A percentile compares a stretch with the other conserved stretches of the same genome.
Conservation (phyloP, 805 yeast genomes). For the Ogataea paradorogensis region DNA sequence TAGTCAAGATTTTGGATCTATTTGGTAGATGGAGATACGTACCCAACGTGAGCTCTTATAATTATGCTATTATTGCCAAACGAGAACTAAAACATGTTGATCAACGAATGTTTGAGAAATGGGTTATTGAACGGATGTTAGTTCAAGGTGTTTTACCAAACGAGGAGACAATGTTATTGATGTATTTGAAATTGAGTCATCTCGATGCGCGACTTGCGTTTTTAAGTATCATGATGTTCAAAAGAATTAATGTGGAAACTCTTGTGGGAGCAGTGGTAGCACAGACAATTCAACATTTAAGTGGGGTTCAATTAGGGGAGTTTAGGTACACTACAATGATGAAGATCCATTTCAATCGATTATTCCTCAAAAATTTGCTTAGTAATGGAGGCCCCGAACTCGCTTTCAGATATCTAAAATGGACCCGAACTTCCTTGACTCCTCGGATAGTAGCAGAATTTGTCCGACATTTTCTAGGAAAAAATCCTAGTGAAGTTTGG, state of each 20-base stretch:
- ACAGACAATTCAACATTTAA: not conserved
- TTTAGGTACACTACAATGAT: not conserved
- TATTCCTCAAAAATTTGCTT: not conserved
- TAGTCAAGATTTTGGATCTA: not conserved
- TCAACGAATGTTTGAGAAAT: not conserved
- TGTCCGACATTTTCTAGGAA: not conserved
- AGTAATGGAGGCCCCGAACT: constrained; percentile 1
- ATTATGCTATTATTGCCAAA: constrained; percentile 2
- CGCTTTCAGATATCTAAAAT: constrained; percentile 3
- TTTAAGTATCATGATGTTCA: constrained; percentile 10
- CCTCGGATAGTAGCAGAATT: constrained; percentile 1
- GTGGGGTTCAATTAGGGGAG: not conserved
- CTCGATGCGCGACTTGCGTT: constrained; percentile 2
- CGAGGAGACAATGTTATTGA: constrained; percentile 5
- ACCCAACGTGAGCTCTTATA: constrained; percentile 2
- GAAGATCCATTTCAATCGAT: not conserved
- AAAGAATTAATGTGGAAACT: not conserved
- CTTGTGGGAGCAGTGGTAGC: not conserved
- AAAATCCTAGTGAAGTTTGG: constrained; percentile 1
- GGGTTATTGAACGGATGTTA: constrained; percentile 8
- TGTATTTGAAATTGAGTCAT: constrained; percentile 5
- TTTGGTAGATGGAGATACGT: not conserved
- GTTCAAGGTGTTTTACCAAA: constrained; percentile 3
- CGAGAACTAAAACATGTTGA: constrained; percentile 1
- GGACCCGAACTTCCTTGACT: not conserved